Evolutionary conservation across 768 basidiomycete species (phyloP), one percentile per base, ranked within the genome.

Genomic region (Trametes villosa): DNA sequence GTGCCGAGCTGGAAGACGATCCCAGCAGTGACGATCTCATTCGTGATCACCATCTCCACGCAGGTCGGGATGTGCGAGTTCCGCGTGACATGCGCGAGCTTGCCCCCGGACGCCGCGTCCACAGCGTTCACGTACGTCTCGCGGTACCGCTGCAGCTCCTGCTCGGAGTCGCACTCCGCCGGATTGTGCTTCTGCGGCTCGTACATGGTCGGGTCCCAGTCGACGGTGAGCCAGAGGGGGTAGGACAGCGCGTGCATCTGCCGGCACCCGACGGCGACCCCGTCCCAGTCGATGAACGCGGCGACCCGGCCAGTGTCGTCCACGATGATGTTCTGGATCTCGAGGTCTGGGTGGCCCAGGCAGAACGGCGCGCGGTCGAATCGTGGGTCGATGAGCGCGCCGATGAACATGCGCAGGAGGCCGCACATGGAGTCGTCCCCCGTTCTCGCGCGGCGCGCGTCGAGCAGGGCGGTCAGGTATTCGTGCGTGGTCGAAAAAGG

Each of bases 241-340:
- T 49, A 57, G 1, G 33, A 17, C 11, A 59, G 30, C 7, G 49
- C 57, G 15, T 36, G 47, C 17, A 42, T 15, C 17, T 51, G 42
- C 24, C 30, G 26, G 8, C 44, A 51, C 41, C 18, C n/a, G 22
- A 44, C 33, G 30, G 8, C 3, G 7, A 59, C 30, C 1, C 50
- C 58, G 45, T 52, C 50, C 58, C 44, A 59, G 51, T 59, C 50
- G 34, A 59, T 59, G n/a, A 59, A 6, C 15, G 29, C 51, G 17
- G 29, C 33, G 24, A 52, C 49, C 17, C 27, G 24, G 17, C 57
- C 57, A 1, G 49, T 31, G 33, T 50, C 57, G 41, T 59, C 57
- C 22, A 59, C 57, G 49, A 59, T 29, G 31, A 59, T 40, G 42
- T 59, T 59, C 31, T 59, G 58, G 31, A 24, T 26, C 33, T 52